These are phyloP conservation scores for Arthroderma sp. DNA, from an alignment of 2,329 filamentous ascomycete genomes.

Conservation along the genomic window DNA sequence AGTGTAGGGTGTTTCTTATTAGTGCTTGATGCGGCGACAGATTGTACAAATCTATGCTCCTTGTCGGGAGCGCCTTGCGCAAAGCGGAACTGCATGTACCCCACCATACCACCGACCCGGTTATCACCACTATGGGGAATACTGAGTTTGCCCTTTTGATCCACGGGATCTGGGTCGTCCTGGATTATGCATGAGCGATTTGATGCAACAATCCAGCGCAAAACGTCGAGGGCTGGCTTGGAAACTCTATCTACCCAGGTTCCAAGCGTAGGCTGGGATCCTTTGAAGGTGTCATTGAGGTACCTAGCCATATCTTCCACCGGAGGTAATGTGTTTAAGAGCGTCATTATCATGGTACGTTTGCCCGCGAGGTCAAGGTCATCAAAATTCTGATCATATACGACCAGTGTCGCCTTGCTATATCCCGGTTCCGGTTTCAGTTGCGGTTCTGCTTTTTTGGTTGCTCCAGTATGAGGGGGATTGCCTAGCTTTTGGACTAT, in stretches of 20 bases:
- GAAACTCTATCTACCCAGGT: constrained; percentile 49
- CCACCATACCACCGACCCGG: constrained; percentile 48
- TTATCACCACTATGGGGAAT: constrained; percentile 23
- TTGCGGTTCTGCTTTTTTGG: neutral
- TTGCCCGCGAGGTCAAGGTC: constrained; percentile 19
- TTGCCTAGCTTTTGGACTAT: neutral
- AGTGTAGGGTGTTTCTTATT: constrained; percentile 47
- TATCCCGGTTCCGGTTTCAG: neutral
- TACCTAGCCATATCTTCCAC: constrained; percentile 32
- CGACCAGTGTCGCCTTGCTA: constrained; percentile 12
- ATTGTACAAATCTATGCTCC: constrained; percentile 58
- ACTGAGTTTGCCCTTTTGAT: constrained; percentile 8
- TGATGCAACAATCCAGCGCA: constrained; percentile 82
- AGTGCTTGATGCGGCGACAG: constrained; percentile 33
- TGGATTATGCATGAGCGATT: constrained; percentile 79
- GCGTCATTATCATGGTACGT: constrained; percentile 16
- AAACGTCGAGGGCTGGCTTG: constrained; percentile 50
- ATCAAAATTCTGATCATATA: constrained; percentile 31
- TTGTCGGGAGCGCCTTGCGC: constrained; percentile 81
- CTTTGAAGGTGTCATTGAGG: constrained; percentile 25
- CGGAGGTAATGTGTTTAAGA: constrained; percentile 29
- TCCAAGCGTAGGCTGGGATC: constrained; percentile 29
- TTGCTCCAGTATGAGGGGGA: neutral
- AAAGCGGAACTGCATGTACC: constrained; percentile 72
- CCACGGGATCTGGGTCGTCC: constrained; percentile 37